Base-by-base conservation (phyloP, 2,329 filamentous ascomycete genomes). In the Stachybotrys echinatus region DNA sequence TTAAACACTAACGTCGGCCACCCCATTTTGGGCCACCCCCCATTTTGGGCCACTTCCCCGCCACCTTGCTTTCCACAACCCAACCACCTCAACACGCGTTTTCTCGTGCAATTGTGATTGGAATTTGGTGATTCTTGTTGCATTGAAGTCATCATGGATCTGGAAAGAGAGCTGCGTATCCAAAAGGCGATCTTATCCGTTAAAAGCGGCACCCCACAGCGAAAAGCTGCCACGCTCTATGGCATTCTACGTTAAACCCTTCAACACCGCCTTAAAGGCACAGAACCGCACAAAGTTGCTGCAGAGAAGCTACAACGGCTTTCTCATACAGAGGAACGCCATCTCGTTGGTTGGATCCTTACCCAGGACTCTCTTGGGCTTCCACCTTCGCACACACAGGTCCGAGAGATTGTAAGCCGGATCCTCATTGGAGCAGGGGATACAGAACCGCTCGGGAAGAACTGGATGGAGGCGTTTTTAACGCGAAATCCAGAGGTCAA, bases 381-480 rank as follows among this genome's bases (percentile, higher is more conserved):
- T 5, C 6, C 50, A 2, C 47, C 47, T 2, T 48, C 52, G 19
- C 49, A 55, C 17, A 40, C 50, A 23, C 45, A 55, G 18, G 12
- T 54, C 2, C 21, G 40, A 5, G 45, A 48, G 0, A 42, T 56
- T n/a, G 51, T 46, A 2, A n/a, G 27, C 0, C 42, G 27, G 4
- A 48, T 55, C 21, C 22, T 55, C n/a, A 51, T 31, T n/a, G 12
- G 7, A 8, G 21, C 40, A 14, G 50, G 48, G 4, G 52, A 52
- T 19, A 34, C 37, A 19, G 19, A 48, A 19, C 52, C 52, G 4
- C 42, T 50, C 14, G 45, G 38, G 14, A 54, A 48, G 46, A 21
- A 46, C n/a, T 55, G 48, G 54, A 22, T 52, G 2, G 31, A 47
- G 3, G 44, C 22, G 12, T 54, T 55, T 40, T 27, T 52, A 31